Conservation (phyloP, 1,284 basidiomycete species). For the Thelephora terrestris region DNA sequence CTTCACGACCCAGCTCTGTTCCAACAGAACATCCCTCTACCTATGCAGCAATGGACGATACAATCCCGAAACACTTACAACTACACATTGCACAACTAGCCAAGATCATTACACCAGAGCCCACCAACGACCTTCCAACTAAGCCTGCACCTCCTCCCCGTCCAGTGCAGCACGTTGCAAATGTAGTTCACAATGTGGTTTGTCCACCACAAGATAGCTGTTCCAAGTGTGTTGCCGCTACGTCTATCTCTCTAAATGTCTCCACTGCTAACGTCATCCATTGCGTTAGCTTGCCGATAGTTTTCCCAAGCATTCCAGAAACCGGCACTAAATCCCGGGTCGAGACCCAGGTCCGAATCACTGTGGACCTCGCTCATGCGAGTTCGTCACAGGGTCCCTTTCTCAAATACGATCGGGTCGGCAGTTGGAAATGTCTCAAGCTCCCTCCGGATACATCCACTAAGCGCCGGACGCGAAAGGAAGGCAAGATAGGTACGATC, state of each 20-base stretch:
- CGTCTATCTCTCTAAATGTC: conserved; percentile 4
- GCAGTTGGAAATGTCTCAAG: conserved; percentile 77
- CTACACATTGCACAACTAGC: conserved; percentile 5
- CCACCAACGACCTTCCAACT: conserved; percentile 18
- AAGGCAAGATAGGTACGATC: conserved; percentile 66
- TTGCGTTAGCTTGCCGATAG: conserved; percentile 51
- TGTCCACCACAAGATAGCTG: conserved; percentile 64
- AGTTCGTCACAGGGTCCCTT: conserved; percentile 49
- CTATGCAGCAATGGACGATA: not conserved
- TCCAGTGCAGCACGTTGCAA: conserved; percentile 30
- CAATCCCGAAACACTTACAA: not conserved
- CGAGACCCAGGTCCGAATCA: conserved; percentile 84
- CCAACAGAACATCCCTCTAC: not conserved
- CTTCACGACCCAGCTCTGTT: not conserved
- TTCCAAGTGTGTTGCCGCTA: conserved; percentile 44
- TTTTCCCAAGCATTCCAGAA: conserved; percentile 78
- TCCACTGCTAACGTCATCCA: conserved; percentile 4
- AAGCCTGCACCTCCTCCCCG: conserved; percentile 53
- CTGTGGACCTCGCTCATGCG: conserved; percentile 63
- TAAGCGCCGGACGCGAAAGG: conserved; percentile 75
- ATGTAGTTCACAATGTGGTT: conserved; percentile 45
- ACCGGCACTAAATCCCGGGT: conserved; percentile 88
- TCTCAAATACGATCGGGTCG: conserved; percentile 60
- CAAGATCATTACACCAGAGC: conserved; percentile 19
- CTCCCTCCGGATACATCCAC: conserved; percentile 73